Evolutionary conservation across 2,329 filamentous ascomycete species (phyloP).

Genomic region (Ophiosphaerella narmari): DNA sequence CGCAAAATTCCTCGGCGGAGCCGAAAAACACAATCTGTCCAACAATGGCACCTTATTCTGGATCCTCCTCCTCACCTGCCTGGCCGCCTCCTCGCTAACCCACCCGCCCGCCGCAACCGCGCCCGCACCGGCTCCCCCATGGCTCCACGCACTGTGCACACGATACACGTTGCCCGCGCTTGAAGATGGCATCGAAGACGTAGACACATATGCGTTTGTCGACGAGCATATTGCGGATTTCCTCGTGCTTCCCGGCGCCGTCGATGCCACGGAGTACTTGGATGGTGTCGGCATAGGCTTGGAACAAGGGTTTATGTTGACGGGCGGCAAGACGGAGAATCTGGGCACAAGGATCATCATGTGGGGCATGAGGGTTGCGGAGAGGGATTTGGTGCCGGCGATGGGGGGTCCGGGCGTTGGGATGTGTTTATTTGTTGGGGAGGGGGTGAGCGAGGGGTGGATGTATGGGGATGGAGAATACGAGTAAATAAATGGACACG

Average conservation of each 20-base stretch:
- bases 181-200: conserved; percentile 32
- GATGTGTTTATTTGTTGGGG: conserved; percentile 16
- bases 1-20: conserved; percentile 12
- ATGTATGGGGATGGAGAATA: conserved; percentile 7
- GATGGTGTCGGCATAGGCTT: conserved; percentile 20
- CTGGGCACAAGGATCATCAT: conserved; percentile 23
- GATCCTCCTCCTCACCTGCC: conserved; percentile 27
- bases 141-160: conserved; percentile 14
- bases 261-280: conserved; percentile 10
- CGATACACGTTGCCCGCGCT: conserved; percentile 20
- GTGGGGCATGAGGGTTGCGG: conserved; percentile 32
- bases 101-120: conserved; percentile 5
- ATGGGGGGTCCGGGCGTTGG: conserved; percentile 3
- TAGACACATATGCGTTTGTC: conserved; percentile 26
- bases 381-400: conserved; percentile 16
- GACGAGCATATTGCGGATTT: conserved; percentile 29
- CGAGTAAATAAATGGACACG: no score
- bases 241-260: conserved; percentile 4
- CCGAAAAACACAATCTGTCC: conserved; percentile 13
- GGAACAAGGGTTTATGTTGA: conserved; percentile 8
- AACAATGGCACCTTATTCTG: conserved; percentile 22
- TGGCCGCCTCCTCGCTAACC: conserved; percentile 18
- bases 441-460: conserved; percentile 7
- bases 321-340: conserved; percentile 17
- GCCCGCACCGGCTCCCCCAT: not conserved